Percentiles rank a stretch among this genome's conserved stretches.
Conservation (phyloP, 768 basidiomycete species). For the Mycena belliarum region DNA sequence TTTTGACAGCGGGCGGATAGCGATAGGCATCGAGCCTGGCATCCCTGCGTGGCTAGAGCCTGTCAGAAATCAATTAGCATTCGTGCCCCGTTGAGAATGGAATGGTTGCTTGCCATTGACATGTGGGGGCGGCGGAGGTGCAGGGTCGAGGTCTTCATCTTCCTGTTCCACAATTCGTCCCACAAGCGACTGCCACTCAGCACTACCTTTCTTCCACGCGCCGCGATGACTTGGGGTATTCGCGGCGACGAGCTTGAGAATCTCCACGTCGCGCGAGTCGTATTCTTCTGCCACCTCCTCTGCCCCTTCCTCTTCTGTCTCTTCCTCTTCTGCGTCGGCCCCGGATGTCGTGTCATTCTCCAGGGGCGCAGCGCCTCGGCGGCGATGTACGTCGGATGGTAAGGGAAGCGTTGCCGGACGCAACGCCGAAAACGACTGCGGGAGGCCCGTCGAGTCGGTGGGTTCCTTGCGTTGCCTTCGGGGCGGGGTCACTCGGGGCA, state of each 20-base stretch:
- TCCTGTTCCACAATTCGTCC: conserved; percentile 34
- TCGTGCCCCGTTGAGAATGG: not conserved
- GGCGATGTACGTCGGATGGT: conserved; percentile 57
- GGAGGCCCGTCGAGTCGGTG: conserved; percentile 42
- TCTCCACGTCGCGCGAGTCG: conserved; percentile 45
- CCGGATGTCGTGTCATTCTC: not conserved
- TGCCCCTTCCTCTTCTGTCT: conserved; percentile 3
- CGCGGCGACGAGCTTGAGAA: conserved; percentile 67
- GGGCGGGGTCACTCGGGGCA: conserved; percentile 30
- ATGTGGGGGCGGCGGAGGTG: not conserved
- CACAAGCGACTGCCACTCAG: conserved; percentile 66
- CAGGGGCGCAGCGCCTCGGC: conserved; percentile 31
- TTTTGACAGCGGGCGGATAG: conserved; percentile 45
- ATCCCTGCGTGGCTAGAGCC: conserved; percentile 30
- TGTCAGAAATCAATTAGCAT: not conserved
- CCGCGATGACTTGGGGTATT: conserved; percentile 69
- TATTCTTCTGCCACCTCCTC: conserved; percentile 26
- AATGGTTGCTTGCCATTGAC: not conserved
- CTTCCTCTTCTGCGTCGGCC: not conserved
- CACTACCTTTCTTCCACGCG: conserved; percentile 66
- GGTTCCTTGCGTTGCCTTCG: conserved; percentile 23
- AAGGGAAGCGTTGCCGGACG: conserved; percentile 71
- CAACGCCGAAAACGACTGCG: conserved; percentile 58
- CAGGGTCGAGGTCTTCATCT: conserved; percentile 30
- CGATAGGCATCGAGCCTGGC: conserved; percentile 63